A percentile compares a stretch with the other conserved stretches of the same genome.
phyloP scores from a whole-genome alignment of 306 rosid species.

The Prunus fruticosa region DNA sequence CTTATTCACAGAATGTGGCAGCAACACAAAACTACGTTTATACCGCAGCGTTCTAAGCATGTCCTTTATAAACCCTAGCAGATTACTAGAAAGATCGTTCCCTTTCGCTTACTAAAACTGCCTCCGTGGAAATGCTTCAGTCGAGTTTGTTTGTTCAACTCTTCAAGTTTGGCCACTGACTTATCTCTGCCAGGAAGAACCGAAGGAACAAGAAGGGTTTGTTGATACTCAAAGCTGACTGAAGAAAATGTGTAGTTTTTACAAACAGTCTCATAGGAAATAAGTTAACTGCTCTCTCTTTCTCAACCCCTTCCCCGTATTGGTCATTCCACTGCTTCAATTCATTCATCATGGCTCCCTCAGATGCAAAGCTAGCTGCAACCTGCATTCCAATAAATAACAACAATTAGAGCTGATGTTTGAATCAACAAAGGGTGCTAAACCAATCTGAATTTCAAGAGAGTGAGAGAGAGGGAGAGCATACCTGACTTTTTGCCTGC shows the following conservation, averaged over 20 bases:
- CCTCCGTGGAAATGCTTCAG: neutral
- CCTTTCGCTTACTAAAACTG: neutral
- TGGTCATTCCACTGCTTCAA: slow-evolving; percentile 87
- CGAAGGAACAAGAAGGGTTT: neutral
- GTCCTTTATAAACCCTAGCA: neutral
- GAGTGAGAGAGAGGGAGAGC: neutral
- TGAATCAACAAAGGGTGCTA: neutral
- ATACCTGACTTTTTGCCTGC: slow-evolving; percentile 80
- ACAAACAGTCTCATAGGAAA: slow-evolving; percentile 53
- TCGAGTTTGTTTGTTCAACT: neutral
- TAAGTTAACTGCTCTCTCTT: slow-evolving; percentile 78
- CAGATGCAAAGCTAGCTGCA: slow-evolving; percentile 84
- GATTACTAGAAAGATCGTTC: neutral
- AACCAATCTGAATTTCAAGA: neutral
- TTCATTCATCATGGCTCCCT: slow-evolving; percentile 86
- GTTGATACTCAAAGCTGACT: neutral
- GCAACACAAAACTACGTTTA: neutral
- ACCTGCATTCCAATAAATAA: slow-evolving; percentile 42
- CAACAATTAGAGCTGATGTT: slow-evolving; percentile 9
- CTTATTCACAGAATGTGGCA: neutral
- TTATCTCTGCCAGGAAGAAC: neutral
- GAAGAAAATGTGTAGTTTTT: neutral
- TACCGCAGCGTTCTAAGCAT: neutral
- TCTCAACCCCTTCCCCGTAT: slow-evolving; percentile 93
- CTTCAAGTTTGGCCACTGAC: neutral